Evolutionary conservation across 2,329 filamentous ascomycete genomes (phyloP).

Genomic region (Chrysosporium keratinophilum): DNA sequence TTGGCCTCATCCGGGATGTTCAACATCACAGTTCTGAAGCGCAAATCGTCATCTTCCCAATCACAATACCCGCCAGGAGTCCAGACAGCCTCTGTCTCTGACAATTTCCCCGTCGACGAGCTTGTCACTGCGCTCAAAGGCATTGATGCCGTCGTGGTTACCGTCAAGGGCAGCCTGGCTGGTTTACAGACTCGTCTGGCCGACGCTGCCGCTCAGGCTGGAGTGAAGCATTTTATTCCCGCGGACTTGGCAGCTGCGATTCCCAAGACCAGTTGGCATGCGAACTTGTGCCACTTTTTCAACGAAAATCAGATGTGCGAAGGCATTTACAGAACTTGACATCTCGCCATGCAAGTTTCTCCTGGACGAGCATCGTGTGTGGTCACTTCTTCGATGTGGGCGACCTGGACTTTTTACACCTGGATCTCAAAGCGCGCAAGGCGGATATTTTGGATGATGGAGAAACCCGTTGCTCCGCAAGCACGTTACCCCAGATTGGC

Average conservation of each 20-base stretch:
- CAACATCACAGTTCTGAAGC: conserved; percentile 10
- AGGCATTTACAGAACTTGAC: conserved; percentile 1
- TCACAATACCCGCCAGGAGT: conserved; percentile 7
- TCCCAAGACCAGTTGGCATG: conserved; percentile 8
- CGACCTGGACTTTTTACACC: conserved; percentile 1
- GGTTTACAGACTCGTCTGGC: conserved; percentile 9
- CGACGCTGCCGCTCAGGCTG: conserved; percentile 7
- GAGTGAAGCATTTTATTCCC: conserved; percentile 12
- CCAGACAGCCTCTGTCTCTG: not conserved
- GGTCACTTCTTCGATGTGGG: conserved; percentile 10
- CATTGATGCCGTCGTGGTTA: conserved; percentile 8
- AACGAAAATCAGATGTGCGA: conserved; percentile 8
- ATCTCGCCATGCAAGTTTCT: not conserved
- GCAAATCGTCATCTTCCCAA: conserved; percentile 7
- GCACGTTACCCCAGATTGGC: conserved; percentile 8
- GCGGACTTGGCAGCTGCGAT: conserved; percentile 12
- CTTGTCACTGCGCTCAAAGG: conserved; percentile 5
- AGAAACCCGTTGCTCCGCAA: conserved; percentile 3
- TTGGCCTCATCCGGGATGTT: conserved; percentile 8
- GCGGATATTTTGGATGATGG: conserved; percentile 11
- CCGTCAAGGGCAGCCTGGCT: conserved; percentile 3
- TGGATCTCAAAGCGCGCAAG: not conserved
- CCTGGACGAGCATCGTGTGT: conserved; percentile 11
- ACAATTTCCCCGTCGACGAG: conserved; percentile 7
- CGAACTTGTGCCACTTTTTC: conserved; percentile 7